phyloP scores from a whole-genome alignment of 306 rosid genomes.

The Dryas octopetala region DNA sequence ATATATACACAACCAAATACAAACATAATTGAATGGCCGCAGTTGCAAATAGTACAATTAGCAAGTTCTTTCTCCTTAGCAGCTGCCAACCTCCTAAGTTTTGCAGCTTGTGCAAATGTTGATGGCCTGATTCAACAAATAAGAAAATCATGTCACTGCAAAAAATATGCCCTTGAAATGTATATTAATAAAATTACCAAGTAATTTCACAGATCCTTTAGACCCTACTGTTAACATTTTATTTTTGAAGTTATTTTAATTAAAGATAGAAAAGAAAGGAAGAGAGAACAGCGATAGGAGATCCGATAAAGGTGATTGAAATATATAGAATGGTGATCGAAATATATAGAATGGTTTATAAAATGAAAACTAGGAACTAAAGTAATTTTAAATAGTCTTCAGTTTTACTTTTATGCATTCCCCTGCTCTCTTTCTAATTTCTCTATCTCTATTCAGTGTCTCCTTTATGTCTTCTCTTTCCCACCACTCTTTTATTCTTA shows the following conservation, averaged over 20 bases:
- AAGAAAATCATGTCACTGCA: not conserved
- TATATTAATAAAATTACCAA: too few relatives aligned
- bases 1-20: not conserved
- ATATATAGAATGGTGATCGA: too few relatives aligned
- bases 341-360: too few relatives aligned
- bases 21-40: not conserved
- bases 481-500: too few relatives aligned
- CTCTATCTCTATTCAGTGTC: not conserved
- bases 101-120: constrained; percentile 89
- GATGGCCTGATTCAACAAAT: constrained; percentile 61
- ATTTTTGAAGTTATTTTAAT: too few relatives aligned
- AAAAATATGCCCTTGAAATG: not conserved
- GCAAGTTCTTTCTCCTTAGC: constrained; percentile 86
- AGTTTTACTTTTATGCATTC: not conserved
- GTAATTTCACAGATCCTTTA: too few relatives aligned
- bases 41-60: constrained; percentile 46
- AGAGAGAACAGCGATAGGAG: too few relatives aligned
- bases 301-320: too few relatives aligned
- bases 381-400: too few relatives aligned
- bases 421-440: not conserved
- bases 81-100: constrained; percentile 72
- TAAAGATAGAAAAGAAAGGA: too few relatives aligned
- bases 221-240: too few relatives aligned
- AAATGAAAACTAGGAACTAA: too few relatives aligned
- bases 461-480: not conserved